Evolutionary conservation across 1,139 yeast species (phyloP), one percentile per base, ranked within the genome.

Genomic region (Pneumocystis jirovecii): DNA sequence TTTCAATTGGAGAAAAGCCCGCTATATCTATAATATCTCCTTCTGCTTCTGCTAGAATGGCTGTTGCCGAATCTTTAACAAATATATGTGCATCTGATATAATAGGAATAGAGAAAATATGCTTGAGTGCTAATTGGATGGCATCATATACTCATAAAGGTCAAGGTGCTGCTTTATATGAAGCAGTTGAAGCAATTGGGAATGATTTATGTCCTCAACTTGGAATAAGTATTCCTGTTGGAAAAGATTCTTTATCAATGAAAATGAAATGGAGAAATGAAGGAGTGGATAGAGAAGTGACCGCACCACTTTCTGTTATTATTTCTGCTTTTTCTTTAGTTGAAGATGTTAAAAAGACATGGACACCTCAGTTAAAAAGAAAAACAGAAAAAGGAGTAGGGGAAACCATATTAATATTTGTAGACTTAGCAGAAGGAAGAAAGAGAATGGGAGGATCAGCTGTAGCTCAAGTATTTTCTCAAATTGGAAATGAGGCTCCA

Each of bases 171-270:
- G 93, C 90, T 70, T 81, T 95, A 69, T 95, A 93, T 74, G 96
- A 91, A 75, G 98, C 97, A 61, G 98, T 95, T 63, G 93, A 90
- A 77, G 97, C 98, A 4, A 85, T 95, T 73, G 97, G 97, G 71
- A 76, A 91, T 74, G 97, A 90, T 71, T 81, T 95, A 72, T 95
- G 98, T 77, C 97, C 98, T 44, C 93, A 83, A 67, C 82, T 95
- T 69, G 97, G 96, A 62, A 78, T 95, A 69, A 81, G 96, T 34
- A 90, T 95, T 67, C 99, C 99, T 19, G 98, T 95, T 60, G 99
- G 99, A 72, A 95, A 95, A 79, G 99, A 95, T 76, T 91, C 97
- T 63, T 90, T 93, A 97, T 91, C 97, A 39, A 91, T 95, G 98
- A 90, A 90, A 79, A 95, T 95, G 98, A 86, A 87, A 74, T 95